Percentiles rank a stretch among this genome's conserved stretches.
These are phyloP conservation scores for Vitellaria paradoxa DNA, from an alignment of 179 eudicot genomes.

Conservation along the genomic window DNA sequence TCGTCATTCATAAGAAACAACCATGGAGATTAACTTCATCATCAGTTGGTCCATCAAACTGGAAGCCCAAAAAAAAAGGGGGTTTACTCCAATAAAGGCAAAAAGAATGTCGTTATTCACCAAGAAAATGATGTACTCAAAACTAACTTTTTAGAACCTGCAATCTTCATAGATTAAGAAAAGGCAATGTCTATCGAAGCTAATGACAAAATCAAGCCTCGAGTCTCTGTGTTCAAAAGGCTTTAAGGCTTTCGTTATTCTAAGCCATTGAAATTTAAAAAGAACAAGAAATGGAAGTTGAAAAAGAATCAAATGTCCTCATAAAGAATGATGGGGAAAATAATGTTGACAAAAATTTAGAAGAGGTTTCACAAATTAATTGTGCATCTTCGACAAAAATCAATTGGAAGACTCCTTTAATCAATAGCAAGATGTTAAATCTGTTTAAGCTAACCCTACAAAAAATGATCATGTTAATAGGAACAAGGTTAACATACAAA, in stretches of 20 bases:
- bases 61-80: too few relatives aligned
- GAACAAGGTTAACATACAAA: too few relatives aligned
- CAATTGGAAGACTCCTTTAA: too few relatives aligned
- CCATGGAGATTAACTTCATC: too few relatives aligned
- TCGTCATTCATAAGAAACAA: too few relatives aligned
- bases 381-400: neutral
- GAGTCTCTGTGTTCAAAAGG: neutral
- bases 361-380: neutral
- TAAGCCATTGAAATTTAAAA: too few relatives aligned
- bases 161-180: neutral
- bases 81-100: neutral
- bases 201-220: neutral
- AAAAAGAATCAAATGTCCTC: neutral
- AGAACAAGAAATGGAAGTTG: neutral
- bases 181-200: neutral
- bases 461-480: neutral
- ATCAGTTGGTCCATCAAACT: too few relatives aligned
- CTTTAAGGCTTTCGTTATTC: neutral
- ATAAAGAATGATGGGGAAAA: neutral
- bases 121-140: neutral
- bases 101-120: neutral
- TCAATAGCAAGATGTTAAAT: neutral
- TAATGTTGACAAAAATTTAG: neutral
- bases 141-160: neutral
- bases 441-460: neutral